Conservation (phyloP, 1,139 yeast genomes). For the Protomyces inundatus region DNA sequence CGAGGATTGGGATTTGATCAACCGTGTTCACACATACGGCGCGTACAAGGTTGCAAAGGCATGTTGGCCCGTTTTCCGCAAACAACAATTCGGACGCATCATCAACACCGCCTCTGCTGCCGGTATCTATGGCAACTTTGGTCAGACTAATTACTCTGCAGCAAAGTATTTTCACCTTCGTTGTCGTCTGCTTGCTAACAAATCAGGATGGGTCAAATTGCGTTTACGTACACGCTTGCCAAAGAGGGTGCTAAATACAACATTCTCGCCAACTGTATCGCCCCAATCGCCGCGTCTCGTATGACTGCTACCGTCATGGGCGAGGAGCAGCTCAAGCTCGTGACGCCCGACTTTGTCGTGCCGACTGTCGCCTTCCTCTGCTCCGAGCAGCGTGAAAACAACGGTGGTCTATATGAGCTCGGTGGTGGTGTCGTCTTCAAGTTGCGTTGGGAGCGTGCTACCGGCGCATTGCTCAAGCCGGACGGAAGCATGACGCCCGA, state of each 20-base stretch:
- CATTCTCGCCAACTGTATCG: conserved; percentile 79
- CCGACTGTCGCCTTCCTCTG: conserved; percentile 80
- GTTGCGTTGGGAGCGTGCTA: conserved; percentile 90
- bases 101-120: conserved; percentile 95
- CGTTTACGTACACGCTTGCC: conserved; percentile 89
- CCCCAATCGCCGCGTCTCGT: conserved; percentile 91
- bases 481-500: conserved; percentile 77
- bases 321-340: conserved; percentile 69
- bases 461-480: conserved; percentile 79
- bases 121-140: conserved; percentile 93
- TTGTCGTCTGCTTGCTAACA: neutral
- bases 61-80: conserved; percentile 86
- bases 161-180: conserved; percentile 52
- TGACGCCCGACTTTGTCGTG: conserved; percentile 82
- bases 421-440: conserved; percentile 94
- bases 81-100: conserved; percentile 82
- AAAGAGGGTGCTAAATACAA: conserved; percentile 87
- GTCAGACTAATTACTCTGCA: conserved; percentile 92
- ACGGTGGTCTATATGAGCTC: conserved; percentile 79
- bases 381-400: conserved; percentile 55
- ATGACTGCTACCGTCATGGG: conserved; percentile 93
- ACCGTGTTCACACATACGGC: conserved; percentile 85
- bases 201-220: conserved; percentile 59
- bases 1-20: conserved; percentile 69
- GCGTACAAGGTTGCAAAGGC: conserved; percentile 80